Percentiles rank a stretch among this genome's conserved stretches.
These are phyloP conservation scores for Penicillium sp. DNA, from an alignment of 2,329 filamentous ascomycete genomes.

Conservation along the genomic window DNA sequence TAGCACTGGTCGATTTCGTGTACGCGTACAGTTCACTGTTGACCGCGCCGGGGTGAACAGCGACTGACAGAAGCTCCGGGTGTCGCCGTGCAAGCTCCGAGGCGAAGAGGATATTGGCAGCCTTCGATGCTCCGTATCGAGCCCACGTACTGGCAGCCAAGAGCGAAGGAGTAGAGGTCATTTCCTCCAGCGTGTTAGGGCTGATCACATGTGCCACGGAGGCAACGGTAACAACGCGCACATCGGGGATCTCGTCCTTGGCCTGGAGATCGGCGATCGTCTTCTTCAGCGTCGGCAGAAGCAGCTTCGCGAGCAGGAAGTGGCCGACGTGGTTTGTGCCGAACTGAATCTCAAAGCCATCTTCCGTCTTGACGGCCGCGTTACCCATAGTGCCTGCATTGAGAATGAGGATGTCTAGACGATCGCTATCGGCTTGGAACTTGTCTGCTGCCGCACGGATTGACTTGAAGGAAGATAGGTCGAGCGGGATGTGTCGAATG, in stretches of 20 bases:
- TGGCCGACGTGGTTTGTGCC: conserved; percentile 53
- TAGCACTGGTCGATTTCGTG: conserved; percentile 26
- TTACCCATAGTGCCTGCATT: conserved; percentile 53
- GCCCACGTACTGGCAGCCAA: conserved; percentile 42
- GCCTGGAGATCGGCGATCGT: conserved; percentile 32
- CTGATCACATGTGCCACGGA: conserved; percentile 41
- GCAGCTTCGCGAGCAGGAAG: conserved; percentile 48
- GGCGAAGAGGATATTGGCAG: conserved; percentile 51
- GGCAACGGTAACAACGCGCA: conserved; percentile 39
- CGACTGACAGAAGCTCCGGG: conserved; percentile 40
- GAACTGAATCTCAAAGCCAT: conserved; percentile 49
- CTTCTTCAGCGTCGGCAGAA: conserved; percentile 44
- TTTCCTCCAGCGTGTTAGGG: conserved; percentile 36
- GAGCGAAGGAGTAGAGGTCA: conserved; percentile 42
- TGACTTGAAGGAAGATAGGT: conserved; percentile 54
- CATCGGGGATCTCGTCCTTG: conserved; percentile 34
- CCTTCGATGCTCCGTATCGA: conserved; percentile 56
- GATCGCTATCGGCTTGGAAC: conserved; percentile 44
- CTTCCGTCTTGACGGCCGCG: conserved; percentile 39
- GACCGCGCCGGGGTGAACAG: conserved; percentile 54
- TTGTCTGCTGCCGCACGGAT: conserved; percentile 48
- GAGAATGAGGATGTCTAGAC: conserved; percentile 50
- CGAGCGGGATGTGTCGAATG: conserved; percentile 51
- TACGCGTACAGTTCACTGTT: conserved; percentile 44
- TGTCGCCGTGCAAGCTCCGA: conserved; percentile 45